phyloP scores from a whole-genome alignment of 768 basidiomycete genomes.

The Hirschioporus abietinus region DNA sequence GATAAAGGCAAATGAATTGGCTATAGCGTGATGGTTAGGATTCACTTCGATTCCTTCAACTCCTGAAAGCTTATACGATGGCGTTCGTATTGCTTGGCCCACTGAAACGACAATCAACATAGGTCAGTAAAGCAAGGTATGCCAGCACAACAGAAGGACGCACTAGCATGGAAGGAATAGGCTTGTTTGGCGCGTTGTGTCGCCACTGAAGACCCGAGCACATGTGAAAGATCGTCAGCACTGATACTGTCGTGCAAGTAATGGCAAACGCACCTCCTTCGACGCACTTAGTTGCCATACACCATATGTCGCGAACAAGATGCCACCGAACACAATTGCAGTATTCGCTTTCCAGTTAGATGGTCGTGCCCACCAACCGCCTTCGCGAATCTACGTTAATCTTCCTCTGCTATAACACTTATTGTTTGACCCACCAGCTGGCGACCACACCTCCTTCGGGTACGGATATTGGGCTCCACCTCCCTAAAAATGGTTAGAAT shows the following conservation, averaged over 20 bases:
- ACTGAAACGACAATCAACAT: constrained; percentile 26
- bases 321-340: constrained; percentile 62
- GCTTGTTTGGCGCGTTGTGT: constrained; percentile 51
- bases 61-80: not conserved
- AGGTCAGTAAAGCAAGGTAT: constrained; percentile 3
- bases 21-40: too few relatives aligned
- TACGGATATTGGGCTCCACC: constrained; percentile 87
- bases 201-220: constrained; percentile 56
- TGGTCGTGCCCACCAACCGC: constrained; percentile 95
- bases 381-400: constrained; percentile 34
- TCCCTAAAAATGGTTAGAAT: constrained; percentile 39
- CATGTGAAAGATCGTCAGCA: not conserved
- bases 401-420: not conserved
- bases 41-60: not conserved
- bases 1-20: too few relatives aligned
- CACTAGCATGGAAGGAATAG: constrained; percentile 79
- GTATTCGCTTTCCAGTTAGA: constrained; percentile 89
- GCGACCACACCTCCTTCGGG: constrained; percentile 94
- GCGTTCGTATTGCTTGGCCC: constrained; percentile 44
- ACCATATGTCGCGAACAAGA: constrained; percentile 58
- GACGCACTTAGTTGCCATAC: constrained; percentile 72
- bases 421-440: constrained; percentile 56
- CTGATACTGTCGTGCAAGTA: not conserved
- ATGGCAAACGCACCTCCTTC: constrained; percentile 57
- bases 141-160: constrained; percentile 20